Base-by-base conservation (phyloP, 1,284 basidiomycete genomes). In the Ustilago sp. region DNA sequence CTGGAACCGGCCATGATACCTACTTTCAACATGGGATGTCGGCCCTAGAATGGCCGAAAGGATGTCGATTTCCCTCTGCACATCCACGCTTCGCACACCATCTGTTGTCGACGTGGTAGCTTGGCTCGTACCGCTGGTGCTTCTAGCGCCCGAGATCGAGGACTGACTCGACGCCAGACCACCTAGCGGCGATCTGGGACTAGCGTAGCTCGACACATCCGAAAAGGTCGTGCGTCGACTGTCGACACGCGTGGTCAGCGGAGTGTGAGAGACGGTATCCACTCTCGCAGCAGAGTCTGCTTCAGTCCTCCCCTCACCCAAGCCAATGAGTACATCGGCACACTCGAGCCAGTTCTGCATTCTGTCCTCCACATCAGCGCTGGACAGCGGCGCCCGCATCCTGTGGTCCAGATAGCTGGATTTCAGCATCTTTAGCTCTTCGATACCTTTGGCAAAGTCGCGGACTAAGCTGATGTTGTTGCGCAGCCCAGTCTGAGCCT, bases 61-160 rank as follows among this genome's bases (percentile, higher is more conserved):
- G 45, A 82, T 82, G 59, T 82, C 80, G n/a, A 80, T 75, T 62
- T 82, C 80, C 13, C 80, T 50, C 48, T 80, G 68, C 19, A 59
- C 69, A 28, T 79, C 65, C 8, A 82, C 70, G 56, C 63, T 70
- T 8, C 80, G 61, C 4, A 17, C 64, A 31, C 55, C 54, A 7
- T 72, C 72, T 0, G 68, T 67, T 8, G 66, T 69, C 0, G 73
- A 72, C 4, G 63, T 50, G 7, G 76, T 61, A 9, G 51, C 34
- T 38, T 72, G 71, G 19, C 69, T 78, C 13, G 61, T 64, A 11
- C 72, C 72, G 48, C 75, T 78, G 13, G 52, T 52, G 38, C 63
- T 79, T 31, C 73, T 63, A 0, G 70, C 62, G 9, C 59, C 60
- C 15, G 63, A 60, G 2, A 56, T 28, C 19, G 68, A 56, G 7